phyloP scores from a whole-genome alignment of 2,329 filamentous ascomycete species.

The Endoconidiophora laricicola region DNA sequence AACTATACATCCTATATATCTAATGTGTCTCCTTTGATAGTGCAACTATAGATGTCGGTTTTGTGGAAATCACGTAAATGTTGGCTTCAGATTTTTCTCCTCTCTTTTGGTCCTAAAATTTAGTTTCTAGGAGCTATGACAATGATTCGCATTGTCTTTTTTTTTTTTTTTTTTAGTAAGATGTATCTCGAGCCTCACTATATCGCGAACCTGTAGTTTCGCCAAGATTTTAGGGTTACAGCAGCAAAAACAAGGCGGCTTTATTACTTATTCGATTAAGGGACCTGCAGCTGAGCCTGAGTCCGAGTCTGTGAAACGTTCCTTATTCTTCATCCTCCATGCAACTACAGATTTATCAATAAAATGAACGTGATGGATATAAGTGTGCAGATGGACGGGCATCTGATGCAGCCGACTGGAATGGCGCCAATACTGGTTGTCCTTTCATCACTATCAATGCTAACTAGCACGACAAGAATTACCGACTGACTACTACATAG shows the following conservation, averaged over 20 bases:
- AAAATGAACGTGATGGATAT: too few species aligned
- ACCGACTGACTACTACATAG: too few species aligned
- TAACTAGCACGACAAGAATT: too few species aligned
- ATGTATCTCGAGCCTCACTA: background rate
- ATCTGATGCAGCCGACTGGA: too few species aligned
- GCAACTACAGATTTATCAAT: too few species aligned
- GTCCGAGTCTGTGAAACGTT: slow-evolving; percentile 5
- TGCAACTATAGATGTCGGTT: background rate
- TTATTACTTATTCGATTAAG: background rate
- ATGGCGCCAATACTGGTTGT: too few species aligned
- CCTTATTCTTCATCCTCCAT: background rate
- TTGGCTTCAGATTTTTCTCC: too few species aligned
- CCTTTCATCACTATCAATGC: too few species aligned
- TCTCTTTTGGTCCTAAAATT: too few species aligned
- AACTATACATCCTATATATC: background rate
- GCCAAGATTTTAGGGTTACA: background rate
- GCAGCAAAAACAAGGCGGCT: background rate
- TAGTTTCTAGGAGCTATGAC: too few species aligned
- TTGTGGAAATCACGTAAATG: too few species aligned
- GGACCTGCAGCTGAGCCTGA: background rate
- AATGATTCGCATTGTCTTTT: background rate
- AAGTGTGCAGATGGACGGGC: too few species aligned
- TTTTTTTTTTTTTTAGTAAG: background rate
- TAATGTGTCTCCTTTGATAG: background rate
- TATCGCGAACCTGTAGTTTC: background rate